Evolutionary conservation across 306 rosid species (phyloP).

Genomic region (Cicer judaicum): DNA sequence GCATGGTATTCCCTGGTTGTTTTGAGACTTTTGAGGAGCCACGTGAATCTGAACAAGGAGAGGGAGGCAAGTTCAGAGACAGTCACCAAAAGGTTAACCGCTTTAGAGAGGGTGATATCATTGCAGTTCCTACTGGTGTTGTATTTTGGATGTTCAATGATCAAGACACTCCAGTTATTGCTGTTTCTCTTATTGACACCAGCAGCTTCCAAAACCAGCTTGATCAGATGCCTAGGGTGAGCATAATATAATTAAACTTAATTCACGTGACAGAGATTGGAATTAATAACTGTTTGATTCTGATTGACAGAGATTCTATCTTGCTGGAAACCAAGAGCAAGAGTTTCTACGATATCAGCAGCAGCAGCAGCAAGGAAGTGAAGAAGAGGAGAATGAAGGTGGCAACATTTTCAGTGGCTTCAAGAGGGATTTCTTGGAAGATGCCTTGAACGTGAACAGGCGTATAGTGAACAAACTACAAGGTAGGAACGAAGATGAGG

Average conservation of each 20-base stretch:
- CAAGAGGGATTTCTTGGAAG: constrained; percentile 40
- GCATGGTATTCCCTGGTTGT: constrained; percentile 46
- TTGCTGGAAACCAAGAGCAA: constrained; percentile 67
- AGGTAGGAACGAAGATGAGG: constrained; percentile 52
- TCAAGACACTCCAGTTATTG: constrained; percentile 38
- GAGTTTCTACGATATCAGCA: constrained; percentile 40
- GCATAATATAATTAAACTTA: background rate
- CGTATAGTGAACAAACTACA: constrained; percentile 49
- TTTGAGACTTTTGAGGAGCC: constrained; percentile 47
- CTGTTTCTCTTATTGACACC: constrained; percentile 52
- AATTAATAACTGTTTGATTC: background rate
- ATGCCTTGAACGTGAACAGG: constrained; percentile 51
- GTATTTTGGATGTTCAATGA: constrained; percentile 50
- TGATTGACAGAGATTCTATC: constrained; percentile 61
- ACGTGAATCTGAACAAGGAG: constrained; percentile 12
- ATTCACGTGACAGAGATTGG: background rate
- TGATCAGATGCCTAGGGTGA: constrained; percentile 66
- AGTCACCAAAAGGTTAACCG: constrained; percentile 49
- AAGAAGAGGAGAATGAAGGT: constrained; percentile 15
- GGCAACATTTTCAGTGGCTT: constrained; percentile 61
- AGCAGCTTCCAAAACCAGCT: constrained; percentile 63
- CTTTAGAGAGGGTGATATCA: constrained; percentile 42
- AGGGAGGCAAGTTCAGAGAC: constrained; percentile 16
- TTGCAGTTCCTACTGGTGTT: constrained; percentile 47
- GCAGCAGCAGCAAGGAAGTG: background rate